These are phyloP conservation scores for Trichoderma brevicompactum DNA, from an alignment of 2,329 filamentous ascomycete genomes.

Conservation along the genomic window DNA sequence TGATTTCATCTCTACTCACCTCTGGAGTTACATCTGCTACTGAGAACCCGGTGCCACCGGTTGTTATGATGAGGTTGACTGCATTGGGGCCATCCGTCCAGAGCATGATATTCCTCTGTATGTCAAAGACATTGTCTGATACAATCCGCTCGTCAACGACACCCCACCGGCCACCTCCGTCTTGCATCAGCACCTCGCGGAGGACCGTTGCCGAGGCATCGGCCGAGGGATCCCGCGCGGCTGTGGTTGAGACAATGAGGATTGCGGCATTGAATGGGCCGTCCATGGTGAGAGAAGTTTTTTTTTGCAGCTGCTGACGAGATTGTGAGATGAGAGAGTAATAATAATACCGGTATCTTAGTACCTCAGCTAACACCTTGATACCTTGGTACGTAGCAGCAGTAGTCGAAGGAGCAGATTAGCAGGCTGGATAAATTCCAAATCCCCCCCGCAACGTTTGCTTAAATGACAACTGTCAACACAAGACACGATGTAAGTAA, in stretches of 20 bases:
- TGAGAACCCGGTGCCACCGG: constrained; percentile 92
- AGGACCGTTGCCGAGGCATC: constrained; percentile 74
- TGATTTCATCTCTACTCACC: constrained; percentile 50
- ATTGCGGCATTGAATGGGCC: constrained; percentile 71
- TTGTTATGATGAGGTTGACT: constrained; percentile 81
- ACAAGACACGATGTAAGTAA: no score
- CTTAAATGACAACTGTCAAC: no score
- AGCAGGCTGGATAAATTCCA: no score
- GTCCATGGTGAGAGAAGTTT: constrained; percentile 15
- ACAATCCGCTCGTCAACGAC: constrained; percentile 74
- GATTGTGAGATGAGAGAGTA: no score
- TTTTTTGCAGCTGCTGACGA: no score
- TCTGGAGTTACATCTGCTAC: constrained; percentile 85
- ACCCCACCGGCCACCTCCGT: constrained; percentile 73
- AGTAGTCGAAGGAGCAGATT: no score
- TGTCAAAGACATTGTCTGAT: constrained; percentile 72
- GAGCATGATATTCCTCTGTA: constrained; percentile 71
- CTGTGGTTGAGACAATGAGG: constrained; percentile 89
- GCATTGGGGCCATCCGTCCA: constrained; percentile 72
- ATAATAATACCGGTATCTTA: neutral
- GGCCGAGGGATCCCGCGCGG: constrained; percentile 74
- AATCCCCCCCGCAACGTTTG: no score
- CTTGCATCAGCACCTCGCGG: constrained; percentile 67
- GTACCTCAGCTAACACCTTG: no score
- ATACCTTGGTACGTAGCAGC: no score